These are phyloP conservation scores for Vicia villosa DNA, from an alignment of 306 rosid genomes.

Conservation along the genomic window DNA sequence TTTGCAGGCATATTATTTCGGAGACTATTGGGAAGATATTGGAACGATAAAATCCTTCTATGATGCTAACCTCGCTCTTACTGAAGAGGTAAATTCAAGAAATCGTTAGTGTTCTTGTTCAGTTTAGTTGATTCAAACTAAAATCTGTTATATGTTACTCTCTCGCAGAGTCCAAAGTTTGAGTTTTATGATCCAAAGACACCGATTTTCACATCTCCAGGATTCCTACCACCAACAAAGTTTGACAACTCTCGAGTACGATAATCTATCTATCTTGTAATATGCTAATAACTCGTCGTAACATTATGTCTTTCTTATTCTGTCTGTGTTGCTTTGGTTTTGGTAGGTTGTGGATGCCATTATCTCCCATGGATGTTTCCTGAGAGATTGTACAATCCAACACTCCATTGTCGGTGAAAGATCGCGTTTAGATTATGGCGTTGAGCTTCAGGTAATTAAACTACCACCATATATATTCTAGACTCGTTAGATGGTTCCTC, in stretches of 20 bases:
- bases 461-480: constrained; percentile 9
- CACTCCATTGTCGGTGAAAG: constrained; percentile 87
- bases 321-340: constrained; percentile 43
- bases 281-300: background rate
- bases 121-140: constrained; percentile 34
- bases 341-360: constrained; percentile 83
- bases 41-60: constrained; percentile 85
- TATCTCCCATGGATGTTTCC: constrained; percentile 95
- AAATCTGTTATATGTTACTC: constrained; percentile 22
- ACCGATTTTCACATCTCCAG: constrained; percentile 89
- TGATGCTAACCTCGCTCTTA: constrained; percentile 85
- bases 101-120: background rate
- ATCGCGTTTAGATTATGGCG: constrained; percentile 83
- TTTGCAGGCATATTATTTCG: constrained; percentile 71
- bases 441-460: constrained; percentile 64
- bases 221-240: constrained; percentile 93
- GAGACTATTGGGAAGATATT: constrained; percentile 96
- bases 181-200: constrained; percentile 86
- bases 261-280: background rate
- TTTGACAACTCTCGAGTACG: constrained; percentile 75
- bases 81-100: constrained; percentile 68
- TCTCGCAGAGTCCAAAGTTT: constrained; percentile 68
- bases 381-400: constrained; percentile 71
- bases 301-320: constrained; percentile 35
- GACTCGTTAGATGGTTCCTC: background rate